phyloP scores from a whole-genome alignment of 345 rosid species.

The Ceriops tagal region DNA sequence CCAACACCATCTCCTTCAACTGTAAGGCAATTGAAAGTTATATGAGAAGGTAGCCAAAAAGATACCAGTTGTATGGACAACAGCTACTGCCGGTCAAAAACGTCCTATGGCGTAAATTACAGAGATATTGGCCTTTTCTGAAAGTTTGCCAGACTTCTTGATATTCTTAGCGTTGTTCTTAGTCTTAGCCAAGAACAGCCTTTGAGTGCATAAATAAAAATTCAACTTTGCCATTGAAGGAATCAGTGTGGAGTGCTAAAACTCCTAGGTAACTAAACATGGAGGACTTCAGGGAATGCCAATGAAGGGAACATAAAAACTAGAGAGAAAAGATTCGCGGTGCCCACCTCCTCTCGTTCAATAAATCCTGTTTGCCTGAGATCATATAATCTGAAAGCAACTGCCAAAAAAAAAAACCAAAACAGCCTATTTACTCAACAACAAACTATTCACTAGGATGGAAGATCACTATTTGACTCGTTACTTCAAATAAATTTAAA shows the following conservation, averaged over 20 bases:
- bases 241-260: not conserved
- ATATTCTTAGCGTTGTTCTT: too few species aligned
- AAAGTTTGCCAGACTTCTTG: too few species aligned
- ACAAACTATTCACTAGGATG: not conserved
- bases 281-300: not conserved
- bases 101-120: too few species aligned
- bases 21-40: constrained; percentile 20
- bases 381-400: constrained; percentile 83
- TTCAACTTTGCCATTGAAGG: not conserved
- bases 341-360: constrained; percentile 77
- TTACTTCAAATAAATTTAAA: not conserved
- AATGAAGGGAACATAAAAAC: not conserved
- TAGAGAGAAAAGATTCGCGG: not conserved
- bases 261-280: not conserved
- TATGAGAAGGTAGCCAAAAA: not conserved
- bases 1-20: constrained; percentile 95
- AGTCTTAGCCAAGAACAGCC: too few species aligned
- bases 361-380: constrained; percentile 82
- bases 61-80: not conserved
- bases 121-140: too few species aligned
- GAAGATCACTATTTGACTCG: not conserved
- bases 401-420: constrained; percentile 34
- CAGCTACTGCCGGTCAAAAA: too few species aligned
- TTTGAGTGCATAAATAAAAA: too few species aligned
- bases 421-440: constrained; percentile 2